phyloP scores from a whole-genome alignment of 2,329 filamentous ascomycete genomes.

The Fusarium paranaense region DNA sequence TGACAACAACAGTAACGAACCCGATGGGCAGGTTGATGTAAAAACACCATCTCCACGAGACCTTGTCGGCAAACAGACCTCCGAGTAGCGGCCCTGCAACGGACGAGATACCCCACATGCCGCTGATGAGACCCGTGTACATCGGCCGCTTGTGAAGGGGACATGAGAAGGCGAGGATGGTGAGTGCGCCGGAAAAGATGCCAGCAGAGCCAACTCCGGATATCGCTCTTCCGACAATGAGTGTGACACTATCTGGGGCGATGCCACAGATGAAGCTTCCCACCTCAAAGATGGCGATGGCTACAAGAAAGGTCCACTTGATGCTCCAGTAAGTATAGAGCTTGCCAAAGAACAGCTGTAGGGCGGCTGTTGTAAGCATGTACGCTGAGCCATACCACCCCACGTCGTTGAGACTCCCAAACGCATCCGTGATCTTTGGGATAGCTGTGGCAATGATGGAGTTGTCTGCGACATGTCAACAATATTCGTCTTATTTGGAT shows the following conservation, averaged over 20 bases:
- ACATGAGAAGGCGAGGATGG: constrained; percentile 55
- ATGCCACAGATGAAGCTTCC: constrained; percentile 56
- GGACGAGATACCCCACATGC: constrained; percentile 60
- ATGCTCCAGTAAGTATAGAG: constrained; percentile 59
- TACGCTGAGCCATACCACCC: constrained; percentile 63
- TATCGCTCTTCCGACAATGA: constrained; percentile 52
- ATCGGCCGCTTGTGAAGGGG: constrained; percentile 49
- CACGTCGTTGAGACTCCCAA: constrained; percentile 59
- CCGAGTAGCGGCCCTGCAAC: constrained; percentile 51
- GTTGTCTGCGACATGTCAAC: constrained; percentile 45
- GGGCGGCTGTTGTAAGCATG: constrained; percentile 54
- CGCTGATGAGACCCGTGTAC: constrained; percentile 51
- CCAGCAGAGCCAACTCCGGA: constrained; percentile 57
- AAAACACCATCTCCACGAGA: constrained; percentile 56
- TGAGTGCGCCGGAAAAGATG: constrained; percentile 58
- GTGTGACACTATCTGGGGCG: constrained; percentile 46
- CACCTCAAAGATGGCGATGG: constrained; percentile 56
- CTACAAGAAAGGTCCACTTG: constrained; percentile 54
- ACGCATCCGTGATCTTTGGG: constrained; percentile 56
- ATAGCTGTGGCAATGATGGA: constrained; percentile 59
- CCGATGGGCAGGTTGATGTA: constrained; percentile 56
- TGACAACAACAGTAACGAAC: constrained; percentile 48
- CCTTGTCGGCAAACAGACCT: constrained; percentile 50
- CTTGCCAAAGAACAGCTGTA: constrained; percentile 56
- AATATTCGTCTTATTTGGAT: no score